Evolutionary conservation across 495 filamentous ascomycete genomes (phyloP), one percentile per base, ranked within the genome.

Genomic region (Hapsidospora chrysogenum): DNA sequence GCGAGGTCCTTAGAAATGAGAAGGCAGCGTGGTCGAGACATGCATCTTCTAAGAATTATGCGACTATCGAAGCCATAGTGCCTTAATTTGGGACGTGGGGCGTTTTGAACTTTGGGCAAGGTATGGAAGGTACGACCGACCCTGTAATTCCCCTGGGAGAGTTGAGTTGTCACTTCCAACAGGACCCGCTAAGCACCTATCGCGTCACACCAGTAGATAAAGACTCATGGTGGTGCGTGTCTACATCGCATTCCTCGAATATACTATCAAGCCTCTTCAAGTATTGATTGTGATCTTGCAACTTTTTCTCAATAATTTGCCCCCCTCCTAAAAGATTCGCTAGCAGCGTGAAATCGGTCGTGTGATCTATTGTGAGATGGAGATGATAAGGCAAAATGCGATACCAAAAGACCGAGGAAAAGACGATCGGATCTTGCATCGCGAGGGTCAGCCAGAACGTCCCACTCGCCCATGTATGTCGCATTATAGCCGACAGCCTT

Each of bases 261-360:
- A 39, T 10, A 17, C 9, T 15, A 17, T 31, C 21, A 40, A 35
- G 31, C 14, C 18, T 9, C 15, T 35, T 8, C 33, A 32, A 29
- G 10, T 39, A 39, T 13, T 29, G 21, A 13, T 40, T 19, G 21
- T 35, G 31, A 14, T 40, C 32, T 11, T 14, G 17, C 13, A 40
- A 19, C 13, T 40, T 38, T 11, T 23, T 21, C 26, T 20, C 23
- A 30, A 37, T 20, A 18, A 37, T 20, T 1, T 6, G 6, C 6
- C 6, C 23, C 11, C 23, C 23, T 6, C 23, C 23, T 11, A 11
- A 26, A 11, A 26, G 23, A 11, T 11, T 26, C 11, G 23, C 23
- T 11, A 26, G 11, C 6, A 26, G 23, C 23, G 23, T 26, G 23
- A 26, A 26, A 26, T 26, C 23, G 11, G 23, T 26, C 23, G 6